These are phyloP conservation scores for Penicillium sp. DNA, from an alignment of 2,329 filamentous ascomycete species.

Conservation along the genomic window DNA sequence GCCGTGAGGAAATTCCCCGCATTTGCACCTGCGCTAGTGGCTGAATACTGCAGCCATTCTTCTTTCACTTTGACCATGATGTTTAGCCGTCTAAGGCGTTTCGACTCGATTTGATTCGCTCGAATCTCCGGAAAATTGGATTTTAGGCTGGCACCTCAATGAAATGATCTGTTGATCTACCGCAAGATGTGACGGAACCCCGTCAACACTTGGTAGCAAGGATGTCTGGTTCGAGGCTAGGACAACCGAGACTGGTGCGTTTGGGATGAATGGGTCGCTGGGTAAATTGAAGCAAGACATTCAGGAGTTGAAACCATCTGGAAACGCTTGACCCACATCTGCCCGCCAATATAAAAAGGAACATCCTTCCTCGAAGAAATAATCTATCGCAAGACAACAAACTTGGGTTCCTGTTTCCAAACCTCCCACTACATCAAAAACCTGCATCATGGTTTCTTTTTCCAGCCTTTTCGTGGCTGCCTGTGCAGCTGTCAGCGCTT, in stretches of 20 bases:
- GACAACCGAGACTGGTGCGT: background rate
- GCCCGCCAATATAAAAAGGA: slow-evolving; percentile 6
- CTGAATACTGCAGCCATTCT: background rate
- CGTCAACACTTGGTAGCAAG: background rate
- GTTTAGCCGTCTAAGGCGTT: background rate
- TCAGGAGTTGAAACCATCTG: background rate
- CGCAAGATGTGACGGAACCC: background rate
- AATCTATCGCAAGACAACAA: background rate
- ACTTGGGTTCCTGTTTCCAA: background rate
- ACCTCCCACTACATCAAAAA: background rate
- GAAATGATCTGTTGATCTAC: background rate
- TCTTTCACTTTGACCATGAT: background rate
- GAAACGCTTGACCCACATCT: slow-evolving; percentile 2
- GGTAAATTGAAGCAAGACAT: slow-evolving; percentile 6
- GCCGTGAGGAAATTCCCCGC: slow-evolving; percentile 5
- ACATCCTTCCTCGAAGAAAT: background rate
- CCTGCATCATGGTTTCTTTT: slow-evolving; percentile 30
- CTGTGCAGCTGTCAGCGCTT: slow-evolving; percentile 20
- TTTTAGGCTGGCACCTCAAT: slow-evolving; percentile 1
- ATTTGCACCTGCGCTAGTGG: background rate
- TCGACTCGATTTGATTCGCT: background rate
- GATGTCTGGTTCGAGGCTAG: background rate
- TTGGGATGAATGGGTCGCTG: slow-evolving; percentile 3
- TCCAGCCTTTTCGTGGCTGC: slow-evolving; percentile 24
- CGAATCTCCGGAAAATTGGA: no score